phyloP scores from a whole-genome alignment of 345 rosid species.

The Salix viminalis region DNA sequence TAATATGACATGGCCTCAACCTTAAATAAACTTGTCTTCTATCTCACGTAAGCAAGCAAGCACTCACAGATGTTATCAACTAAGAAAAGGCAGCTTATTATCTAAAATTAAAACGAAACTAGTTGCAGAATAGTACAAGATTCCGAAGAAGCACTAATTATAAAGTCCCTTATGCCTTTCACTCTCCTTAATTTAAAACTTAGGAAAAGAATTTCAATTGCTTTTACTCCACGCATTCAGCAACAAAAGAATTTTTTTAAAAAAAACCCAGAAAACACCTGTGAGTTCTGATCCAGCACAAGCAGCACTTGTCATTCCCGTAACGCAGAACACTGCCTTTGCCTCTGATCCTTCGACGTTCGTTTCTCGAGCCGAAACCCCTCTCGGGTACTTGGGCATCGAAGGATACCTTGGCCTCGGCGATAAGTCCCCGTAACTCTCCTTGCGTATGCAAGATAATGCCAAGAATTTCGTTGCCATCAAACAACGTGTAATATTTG shows the following conservation, averaged over 20 bases:
- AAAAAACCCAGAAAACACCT: too few species aligned
- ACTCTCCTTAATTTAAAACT: not conserved
- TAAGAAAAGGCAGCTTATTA: not conserved
- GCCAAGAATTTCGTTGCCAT: constrained; percentile 76
- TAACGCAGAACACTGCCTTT: constrained; percentile 57
- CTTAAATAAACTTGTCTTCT: not conserved
- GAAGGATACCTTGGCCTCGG: constrained; percentile 60
- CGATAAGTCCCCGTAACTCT: constrained; percentile 38
- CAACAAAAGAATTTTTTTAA: not conserved
- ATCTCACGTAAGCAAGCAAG: not conserved
- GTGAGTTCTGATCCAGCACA: constrained; percentile 66
- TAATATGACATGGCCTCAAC: not conserved
- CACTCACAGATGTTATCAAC: not conserved
- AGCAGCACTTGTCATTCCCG: constrained; percentile 85
- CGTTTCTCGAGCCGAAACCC: constrained; percentile 32
- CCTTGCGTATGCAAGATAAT: constrained; percentile 57
- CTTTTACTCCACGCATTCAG: not conserved
- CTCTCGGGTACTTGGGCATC: constrained; percentile 62
- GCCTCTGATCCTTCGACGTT: constrained; percentile 33
- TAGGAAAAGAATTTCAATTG: not conserved
- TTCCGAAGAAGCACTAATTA: not conserved
- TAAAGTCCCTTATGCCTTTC: not conserved
- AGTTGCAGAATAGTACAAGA: not conserved
- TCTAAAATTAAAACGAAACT: not conserved
- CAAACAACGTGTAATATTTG: not conserved